Base-by-base conservation (phyloP, 495 filamentous ascomycete species). In the Hyaloscypha finlandica region DNA sequence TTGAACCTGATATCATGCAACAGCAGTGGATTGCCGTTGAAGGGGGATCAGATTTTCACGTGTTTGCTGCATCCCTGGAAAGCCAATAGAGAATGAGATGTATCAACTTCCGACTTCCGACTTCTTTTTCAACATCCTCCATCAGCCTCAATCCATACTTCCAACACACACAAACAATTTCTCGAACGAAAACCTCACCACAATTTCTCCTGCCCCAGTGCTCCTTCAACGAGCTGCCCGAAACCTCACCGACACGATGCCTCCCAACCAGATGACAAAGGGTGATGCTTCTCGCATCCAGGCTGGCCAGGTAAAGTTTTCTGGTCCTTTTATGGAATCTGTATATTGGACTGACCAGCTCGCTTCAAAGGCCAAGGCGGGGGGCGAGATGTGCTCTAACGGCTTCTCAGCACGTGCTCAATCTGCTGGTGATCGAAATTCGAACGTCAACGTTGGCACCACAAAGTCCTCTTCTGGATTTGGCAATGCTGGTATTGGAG, bases 251-350 rank as follows among this genome's bases (percentile, higher is more conserved):
- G 16, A 14, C 11, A 48, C 42, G 16, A 48, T 48, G 42, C 42
- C 42, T 14, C 42, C 42, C 4, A 11, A 59, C 8, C 33, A 59
- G 57, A 59, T 51, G 39, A 32, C 61, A 12, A 53, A 63, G 20
- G 30, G 42, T 25, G 61, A 63, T 33, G 39, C 45, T 20, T 63
- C 62, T 16, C 62, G 51, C 12, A 64, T 64, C 62, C 32, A 56
- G 9, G 56, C 48, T 3, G 37, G 16, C 35, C 62, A 57, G 22
- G 31, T 31, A 56, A 35, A 6, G 0, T 9, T 29, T 37, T 35
- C 55, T 19, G 22, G 2, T 33, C 35, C 35, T 37, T 12, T 37
- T 37, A 12, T 8, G 8, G 12, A 37, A 37, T 37, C 8, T 37
- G 8, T 6, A 37, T 6, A 37, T 37, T 8, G 8, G 12, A 12